Conservation (phyloP, 176 grass and related monocot genomes). For the Avena eriantha region DNA sequence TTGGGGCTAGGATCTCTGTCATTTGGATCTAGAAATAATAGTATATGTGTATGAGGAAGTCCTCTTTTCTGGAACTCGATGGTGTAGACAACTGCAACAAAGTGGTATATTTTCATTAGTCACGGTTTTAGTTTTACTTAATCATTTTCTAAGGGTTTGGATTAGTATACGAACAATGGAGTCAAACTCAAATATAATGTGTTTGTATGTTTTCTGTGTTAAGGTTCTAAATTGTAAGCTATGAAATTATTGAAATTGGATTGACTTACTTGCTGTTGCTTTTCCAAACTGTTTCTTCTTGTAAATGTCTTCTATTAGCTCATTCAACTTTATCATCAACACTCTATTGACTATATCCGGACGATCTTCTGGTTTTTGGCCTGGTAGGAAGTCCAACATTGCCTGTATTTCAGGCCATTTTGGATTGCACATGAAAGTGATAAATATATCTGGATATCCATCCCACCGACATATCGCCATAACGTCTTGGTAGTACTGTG, state of each 20-base stretch:
- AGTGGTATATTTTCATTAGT: neutral
- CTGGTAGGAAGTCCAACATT: neutral
- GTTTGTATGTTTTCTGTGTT: neutral
- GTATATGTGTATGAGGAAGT: neutral
- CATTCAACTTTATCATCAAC: conserved; percentile 33
- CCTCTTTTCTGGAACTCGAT: neutral
- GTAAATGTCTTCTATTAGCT: conserved; percentile 22
- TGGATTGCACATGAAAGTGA: neutral
- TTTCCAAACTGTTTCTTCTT: neutral
- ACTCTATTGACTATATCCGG: conserved; percentile 34
- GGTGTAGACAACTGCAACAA: conserved; percentile 5
- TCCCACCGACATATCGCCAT: neutral
- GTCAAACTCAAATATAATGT: no score
- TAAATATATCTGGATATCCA: no score
- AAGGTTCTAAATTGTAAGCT: neutral
- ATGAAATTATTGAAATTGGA: neutral
- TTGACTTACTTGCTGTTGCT: conserved; percentile 2
- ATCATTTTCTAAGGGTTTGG: neutral
- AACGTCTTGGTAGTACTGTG: conserved; percentile 43
- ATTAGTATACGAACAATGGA: neutral
- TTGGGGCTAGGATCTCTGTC: neutral
- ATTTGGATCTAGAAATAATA: neutral
- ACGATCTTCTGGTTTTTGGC: conserved; percentile 21
- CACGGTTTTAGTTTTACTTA: neutral
- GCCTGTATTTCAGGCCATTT: conserved; percentile 41